These are phyloP conservation scores for Russula earlei DNA, from an alignment of 768 basidiomycete species.

Conservation along the genomic window DNA sequence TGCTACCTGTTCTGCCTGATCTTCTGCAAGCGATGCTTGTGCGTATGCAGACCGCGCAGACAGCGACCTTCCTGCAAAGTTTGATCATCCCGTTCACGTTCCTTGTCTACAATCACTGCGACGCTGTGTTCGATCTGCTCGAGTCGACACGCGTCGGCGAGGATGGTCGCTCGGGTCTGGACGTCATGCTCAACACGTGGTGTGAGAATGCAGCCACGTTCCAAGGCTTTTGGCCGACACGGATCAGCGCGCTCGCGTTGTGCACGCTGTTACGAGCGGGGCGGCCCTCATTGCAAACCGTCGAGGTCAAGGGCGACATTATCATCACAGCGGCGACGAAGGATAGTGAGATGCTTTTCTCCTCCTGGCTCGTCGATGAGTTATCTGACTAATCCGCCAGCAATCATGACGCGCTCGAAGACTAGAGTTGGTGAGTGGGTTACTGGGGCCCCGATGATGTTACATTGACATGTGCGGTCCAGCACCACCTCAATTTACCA, in stretches of 20 bases:
- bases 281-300: slow-evolving; percentile 52
- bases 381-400: slow-evolving; percentile 30
- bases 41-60: slow-evolving; percentile 77
- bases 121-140: slow-evolving; percentile 68
- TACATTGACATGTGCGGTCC: slow-evolving; percentile 19
- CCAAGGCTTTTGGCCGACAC: slow-evolving; percentile 89
- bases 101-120: slow-evolving; percentile 78
- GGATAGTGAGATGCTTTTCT: slow-evolving; percentile 51
- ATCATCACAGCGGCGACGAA: slow-evolving; percentile 73
- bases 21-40: slow-evolving; percentile 75
- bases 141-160: slow-evolving; percentile 46
- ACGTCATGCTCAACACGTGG: slow-evolving; percentile 87
- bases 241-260: slow-evolving; percentile 78
- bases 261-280: slow-evolving; percentile 60
- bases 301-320: slow-evolving; percentile 86
- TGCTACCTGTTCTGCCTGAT: slow-evolving; percentile 80
- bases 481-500: slow-evolving; percentile 85
- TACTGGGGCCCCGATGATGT: neutral
- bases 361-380: neutral
- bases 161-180: slow-evolving; percentile 57
- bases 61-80: slow-evolving; percentile 89
- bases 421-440: slow-evolving; percentile 67
- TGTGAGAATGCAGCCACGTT: slow-evolving; percentile 91
- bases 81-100: slow-evolving; percentile 91
- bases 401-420: slow-evolving; percentile 93